Conservation (phyloP, 164 flowering plant genomes). For the Stephania japonica region DNA sequence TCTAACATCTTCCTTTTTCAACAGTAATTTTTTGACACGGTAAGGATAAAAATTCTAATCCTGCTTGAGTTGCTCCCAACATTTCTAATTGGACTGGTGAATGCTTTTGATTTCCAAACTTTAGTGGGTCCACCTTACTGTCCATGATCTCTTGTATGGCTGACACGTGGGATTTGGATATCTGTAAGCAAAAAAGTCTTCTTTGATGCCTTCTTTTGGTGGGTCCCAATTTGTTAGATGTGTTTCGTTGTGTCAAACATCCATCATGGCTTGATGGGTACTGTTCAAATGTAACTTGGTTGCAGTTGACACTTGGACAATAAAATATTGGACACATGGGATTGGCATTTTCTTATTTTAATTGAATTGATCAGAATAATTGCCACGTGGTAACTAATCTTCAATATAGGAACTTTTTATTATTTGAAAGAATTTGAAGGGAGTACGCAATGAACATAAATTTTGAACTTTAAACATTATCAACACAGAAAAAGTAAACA, state of each 20-base stretch:
- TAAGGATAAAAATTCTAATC: no score
- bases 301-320: no score
- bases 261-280: slow-evolving; percentile 1
- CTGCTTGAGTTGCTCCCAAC: no score
- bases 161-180: neutral
- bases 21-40: no score
- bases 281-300: neutral
- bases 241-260: slow-evolving; percentile 4
- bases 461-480: no score
- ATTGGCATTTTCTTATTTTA: no score
- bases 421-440: neutral
- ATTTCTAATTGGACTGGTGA: no score
- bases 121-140: neutral
- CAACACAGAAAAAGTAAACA: no score
- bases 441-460: neutral
- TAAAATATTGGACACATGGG: no score
- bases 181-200: neutral
- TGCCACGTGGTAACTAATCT: neutral
- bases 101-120: neutral
- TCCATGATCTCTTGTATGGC: neutral
- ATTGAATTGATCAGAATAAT: neutral
- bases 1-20: no score
- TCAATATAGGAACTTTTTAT: neutral
- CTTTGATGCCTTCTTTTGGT: no score
- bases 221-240: neutral